phyloP scores from a whole-genome alignment of 2,329 filamentous ascomycete species.

The Fusarium vanettenii region DNA sequence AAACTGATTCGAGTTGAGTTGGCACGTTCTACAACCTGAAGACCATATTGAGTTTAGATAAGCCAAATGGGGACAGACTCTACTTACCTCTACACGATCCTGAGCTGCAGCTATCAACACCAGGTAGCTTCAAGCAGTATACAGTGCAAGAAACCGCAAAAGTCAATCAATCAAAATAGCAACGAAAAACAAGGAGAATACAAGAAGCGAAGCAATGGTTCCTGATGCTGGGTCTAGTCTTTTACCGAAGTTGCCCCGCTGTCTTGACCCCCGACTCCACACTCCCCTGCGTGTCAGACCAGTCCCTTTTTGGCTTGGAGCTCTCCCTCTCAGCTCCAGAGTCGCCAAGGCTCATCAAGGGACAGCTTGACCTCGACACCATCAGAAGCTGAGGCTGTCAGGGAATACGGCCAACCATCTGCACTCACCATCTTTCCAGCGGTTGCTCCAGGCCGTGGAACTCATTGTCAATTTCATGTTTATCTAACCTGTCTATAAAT shows the following conservation, averaged over 20 bases:
- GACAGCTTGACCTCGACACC: slow-evolving; percentile 47
- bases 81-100: neutral
- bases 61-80: neutral
- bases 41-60: neutral
- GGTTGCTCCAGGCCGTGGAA: slow-evolving; percentile 16
- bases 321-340: slow-evolving; percentile 24
- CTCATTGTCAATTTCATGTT: slow-evolving; percentile 4
- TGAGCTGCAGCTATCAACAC: neutral
- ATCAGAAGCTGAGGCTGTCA: slow-evolving; percentile 38
- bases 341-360: slow-evolving; percentile 26
- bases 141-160: slow-evolving; percentile 31
- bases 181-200: slow-evolving; percentile 11
- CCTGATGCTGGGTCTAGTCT: slow-evolving; percentile 31
- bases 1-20: neutral
- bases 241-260: slow-evolving; percentile 42
- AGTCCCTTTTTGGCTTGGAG: slow-evolving; percentile 42
- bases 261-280: slow-evolving; percentile 24
- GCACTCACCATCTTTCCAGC: slow-evolving; percentile 9
- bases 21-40: neutral
- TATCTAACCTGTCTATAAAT: slow-evolving; percentile 1
- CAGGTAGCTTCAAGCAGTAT: slow-evolving; percentile 4
- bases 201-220: slow-evolving; percentile 27
- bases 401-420: slow-evolving; percentile 20
- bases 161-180: slow-evolving; percentile 15
- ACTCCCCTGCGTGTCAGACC: slow-evolving; percentile 37